These are phyloP conservation scores for Exophiala oligosperma DNA, from an alignment of 2,329 filamentous ascomycete genomes.

Conservation along the genomic window DNA sequence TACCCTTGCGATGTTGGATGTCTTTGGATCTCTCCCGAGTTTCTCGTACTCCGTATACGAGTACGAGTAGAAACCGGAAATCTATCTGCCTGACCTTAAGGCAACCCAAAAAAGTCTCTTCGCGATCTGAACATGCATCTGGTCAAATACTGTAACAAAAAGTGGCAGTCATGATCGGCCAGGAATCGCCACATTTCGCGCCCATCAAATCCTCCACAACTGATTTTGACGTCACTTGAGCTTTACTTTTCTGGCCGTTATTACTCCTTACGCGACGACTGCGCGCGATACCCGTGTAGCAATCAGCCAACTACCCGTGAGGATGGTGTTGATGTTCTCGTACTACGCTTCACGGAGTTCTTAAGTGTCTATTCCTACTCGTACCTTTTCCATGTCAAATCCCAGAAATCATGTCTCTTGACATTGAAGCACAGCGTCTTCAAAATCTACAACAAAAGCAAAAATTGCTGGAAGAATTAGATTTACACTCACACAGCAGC, in stretches of 20 bases:
- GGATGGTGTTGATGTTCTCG: neutral
- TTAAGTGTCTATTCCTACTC: neutral
- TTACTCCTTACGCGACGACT: neutral
- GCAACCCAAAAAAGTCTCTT: neutral
- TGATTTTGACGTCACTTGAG: neutral
- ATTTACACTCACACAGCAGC: slow-evolving; percentile 36
- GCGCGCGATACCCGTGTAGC: too few relatives aligned
- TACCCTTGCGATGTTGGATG: too few relatives aligned
- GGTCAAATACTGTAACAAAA: neutral
- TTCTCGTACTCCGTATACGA: too few relatives aligned
- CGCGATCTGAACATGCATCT: neutral
- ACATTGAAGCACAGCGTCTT: slow-evolving; percentile 48
- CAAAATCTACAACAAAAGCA: slow-evolving; percentile 54
- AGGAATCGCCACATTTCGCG: neutral
- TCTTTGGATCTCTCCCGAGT: too few relatives aligned
- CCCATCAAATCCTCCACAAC: neutral
- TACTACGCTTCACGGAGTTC: neutral
- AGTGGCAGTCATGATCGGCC: neutral
- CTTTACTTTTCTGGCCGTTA: too few relatives aligned
- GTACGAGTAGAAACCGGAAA: neutral
- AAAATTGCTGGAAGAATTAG: slow-evolving; percentile 48
- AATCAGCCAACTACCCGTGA: too few relatives aligned
- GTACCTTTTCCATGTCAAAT: neutral
- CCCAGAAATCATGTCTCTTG: slow-evolving; percentile 18
- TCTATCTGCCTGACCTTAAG: neutral